phyloP scores from a whole-genome alignment of 495 filamentous ascomycete genomes.

The Chaetomidium leptoderma region DNA sequence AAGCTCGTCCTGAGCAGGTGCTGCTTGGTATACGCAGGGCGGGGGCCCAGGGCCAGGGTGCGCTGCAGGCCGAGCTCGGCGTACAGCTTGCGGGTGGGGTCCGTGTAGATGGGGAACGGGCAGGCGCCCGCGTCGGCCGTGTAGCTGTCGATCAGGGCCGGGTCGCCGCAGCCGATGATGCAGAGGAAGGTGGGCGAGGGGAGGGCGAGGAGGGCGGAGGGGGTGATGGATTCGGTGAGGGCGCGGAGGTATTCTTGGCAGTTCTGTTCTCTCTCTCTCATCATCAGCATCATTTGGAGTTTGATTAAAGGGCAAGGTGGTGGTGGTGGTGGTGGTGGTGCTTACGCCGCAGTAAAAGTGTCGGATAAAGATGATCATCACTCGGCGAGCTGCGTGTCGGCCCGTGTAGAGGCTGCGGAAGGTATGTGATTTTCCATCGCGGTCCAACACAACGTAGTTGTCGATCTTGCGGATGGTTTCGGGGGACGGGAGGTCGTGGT shows the following conservation, averaged over 20 bases:
- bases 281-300: no score
- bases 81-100: slow-evolving; percentile 68
- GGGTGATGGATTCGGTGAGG: slow-evolving; percentile 56
- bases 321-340: neutral
- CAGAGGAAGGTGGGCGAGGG: slow-evolving; percentile 59
- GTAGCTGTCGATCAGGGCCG: slow-evolving; percentile 67
- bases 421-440: slow-evolving; percentile 54
- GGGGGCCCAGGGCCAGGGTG: slow-evolving; percentile 56
- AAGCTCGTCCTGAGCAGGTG: slow-evolving; percentile 43
- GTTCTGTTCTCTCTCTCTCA: no score
- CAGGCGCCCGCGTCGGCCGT: slow-evolving; percentile 56
- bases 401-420: slow-evolving; percentile 68
- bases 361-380: slow-evolving; percentile 75
- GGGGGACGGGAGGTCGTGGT: slow-evolving; percentile 50
- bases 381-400: slow-evolving; percentile 48
- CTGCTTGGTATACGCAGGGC: slow-evolving; percentile 63
- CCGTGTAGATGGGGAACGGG: slow-evolving; percentile 76
- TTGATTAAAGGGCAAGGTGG: slow-evolving; percentile 1
- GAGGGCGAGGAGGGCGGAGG: slow-evolving; percentile 51
- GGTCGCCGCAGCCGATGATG: slow-evolving; percentile 76
- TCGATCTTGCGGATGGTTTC: slow-evolving; percentile 49
- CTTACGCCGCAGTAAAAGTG: slow-evolving; percentile 90
- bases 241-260: slow-evolving; percentile 70
- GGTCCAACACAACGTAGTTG: slow-evolving; percentile 59
- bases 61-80: slow-evolving; percentile 64